These are phyloP conservation scores for Suillus occidentalis DNA, from an alignment of 768 basidiomycete species.

Conservation along the genomic window DNA sequence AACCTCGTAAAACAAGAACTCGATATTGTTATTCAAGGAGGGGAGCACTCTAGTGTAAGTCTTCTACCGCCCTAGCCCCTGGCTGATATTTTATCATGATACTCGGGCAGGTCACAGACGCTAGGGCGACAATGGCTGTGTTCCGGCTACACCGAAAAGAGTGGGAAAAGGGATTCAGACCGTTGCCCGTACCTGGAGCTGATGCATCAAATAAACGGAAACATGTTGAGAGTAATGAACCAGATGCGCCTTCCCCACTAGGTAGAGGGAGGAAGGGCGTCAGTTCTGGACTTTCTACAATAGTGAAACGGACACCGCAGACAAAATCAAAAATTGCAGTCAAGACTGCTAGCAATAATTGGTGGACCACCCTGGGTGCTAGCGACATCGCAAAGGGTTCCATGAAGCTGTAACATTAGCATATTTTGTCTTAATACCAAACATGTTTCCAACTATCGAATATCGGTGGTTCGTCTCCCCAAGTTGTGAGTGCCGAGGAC, in stretches of 20 bases:
- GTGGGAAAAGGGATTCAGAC: constrained; percentile 64
- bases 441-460: background rate
- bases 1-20: constrained; percentile 80
- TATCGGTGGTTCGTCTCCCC: background rate
- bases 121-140: constrained; percentile 93
- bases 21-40: constrained; percentile 76
- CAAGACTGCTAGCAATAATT: background rate
- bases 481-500: background rate
- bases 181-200: background rate
- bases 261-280: constrained; percentile 62
- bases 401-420: background rate
- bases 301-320: constrained; percentile 35
- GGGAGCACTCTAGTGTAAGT: constrained; percentile 89
- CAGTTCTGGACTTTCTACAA: constrained; percentile 59
- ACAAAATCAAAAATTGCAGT: background rate
- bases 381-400: background rate
- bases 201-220: constrained; percentile 18
- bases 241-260: constrained; percentile 29
- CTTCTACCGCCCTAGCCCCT: background rate
- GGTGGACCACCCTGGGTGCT: background rate
- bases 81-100: background rate
- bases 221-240: constrained; percentile 7
- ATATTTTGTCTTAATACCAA: background rate
- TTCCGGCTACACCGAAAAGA: constrained; percentile 78
- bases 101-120: constrained; percentile 74